Evolutionary conservation across 2,329 filamentous ascomycete species (phyloP), one percentile per base, ranked within the genome.

Genomic region (Xylaria multiplex): DNA sequence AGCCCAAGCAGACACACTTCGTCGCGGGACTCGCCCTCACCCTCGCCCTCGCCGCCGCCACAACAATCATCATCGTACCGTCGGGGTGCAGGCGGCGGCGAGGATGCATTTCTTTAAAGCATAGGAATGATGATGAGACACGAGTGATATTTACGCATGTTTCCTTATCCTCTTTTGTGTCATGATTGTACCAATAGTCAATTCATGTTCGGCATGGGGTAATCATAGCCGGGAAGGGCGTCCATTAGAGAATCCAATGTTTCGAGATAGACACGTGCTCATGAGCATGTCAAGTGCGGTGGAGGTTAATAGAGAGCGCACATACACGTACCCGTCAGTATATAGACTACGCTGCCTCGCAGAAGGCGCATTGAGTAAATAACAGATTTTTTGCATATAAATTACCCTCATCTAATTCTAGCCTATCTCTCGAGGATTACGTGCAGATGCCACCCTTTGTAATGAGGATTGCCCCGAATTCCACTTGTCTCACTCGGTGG

Each of bases 121-220:
- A 62, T 40, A 49, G 22, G 37, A 67, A 71, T 66, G 63, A 71
- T 72, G 49, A 74, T 70, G 73, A 75, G 71, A 72, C 65, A 74
- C 71, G 72, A 75, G 49, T 62, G 61, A 68, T 62, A 60, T 66
- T 61, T 67, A 67, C 59, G 53, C 69, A 63, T 67, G 58, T 71
- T 69, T 61, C 45, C 54, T 65, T 45, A 22, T 45, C 30, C 24
- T 22, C 37, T 57, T 59, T 65, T 63, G 60, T 40, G 35, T 71
- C 49, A 53, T 54, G 59, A 62, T 68, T 70, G 61, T 69, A 69
- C 42, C 57, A 68, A 49, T 53, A 69, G 57, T 43, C 54, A 42
- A 27, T 49, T 59, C 37, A 46, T 53, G 46, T 11, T 35, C 63
- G 58, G 59, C 55, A 46, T 22, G 59, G 45, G 54, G 35, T 27